Conservation (phyloP, 192 early-diverging fungal genomes). For the Backusella tuberculispora region DNA sequence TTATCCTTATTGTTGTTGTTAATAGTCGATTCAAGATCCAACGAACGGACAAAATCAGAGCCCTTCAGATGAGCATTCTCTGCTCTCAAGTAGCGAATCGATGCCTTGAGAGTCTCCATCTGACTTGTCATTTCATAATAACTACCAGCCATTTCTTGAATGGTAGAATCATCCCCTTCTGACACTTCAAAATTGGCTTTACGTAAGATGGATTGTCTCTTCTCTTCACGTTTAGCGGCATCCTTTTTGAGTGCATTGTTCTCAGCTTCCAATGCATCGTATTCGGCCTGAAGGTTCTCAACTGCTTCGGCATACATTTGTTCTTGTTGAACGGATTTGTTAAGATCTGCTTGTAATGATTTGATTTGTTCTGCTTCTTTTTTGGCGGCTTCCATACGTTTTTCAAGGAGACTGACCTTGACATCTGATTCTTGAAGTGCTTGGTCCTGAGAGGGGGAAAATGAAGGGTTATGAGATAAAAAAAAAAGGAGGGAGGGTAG, state of each 20-base stretch:
- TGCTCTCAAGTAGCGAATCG: slow-evolving; percentile 73
- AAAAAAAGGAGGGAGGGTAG: background rate
- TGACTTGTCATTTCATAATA: slow-evolving; percentile 42
- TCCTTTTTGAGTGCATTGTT: slow-evolving; percentile 56
- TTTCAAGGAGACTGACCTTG: slow-evolving; percentile 84
- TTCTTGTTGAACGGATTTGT: slow-evolving; percentile 62
- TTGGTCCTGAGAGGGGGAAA: slow-evolving; percentile 74
- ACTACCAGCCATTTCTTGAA: slow-evolving; percentile 16
- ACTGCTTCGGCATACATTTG: slow-evolving; percentile 75
- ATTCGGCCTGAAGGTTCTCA: slow-evolving; percentile 67
- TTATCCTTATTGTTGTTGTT: background rate
- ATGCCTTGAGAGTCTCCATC: slow-evolving; percentile 74
- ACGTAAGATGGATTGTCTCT: slow-evolving; percentile 12
- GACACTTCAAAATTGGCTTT: slow-evolving; percentile 25
- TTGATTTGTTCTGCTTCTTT: slow-evolving; percentile 67
- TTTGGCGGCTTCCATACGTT: slow-evolving; percentile 68
- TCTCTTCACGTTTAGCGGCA: slow-evolving; percentile 32
- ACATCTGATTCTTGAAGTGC: slow-evolving; percentile 72
- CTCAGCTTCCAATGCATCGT: slow-evolving; percentile 71
- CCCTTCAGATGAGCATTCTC: slow-evolving; percentile 88
- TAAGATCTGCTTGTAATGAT: slow-evolving; percentile 62
- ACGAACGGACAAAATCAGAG: slow-evolving; percentile 47
- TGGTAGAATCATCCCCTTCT: background rate
- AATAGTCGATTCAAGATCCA: slow-evolving; percentile 32
- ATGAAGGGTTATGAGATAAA: slow-evolving; percentile 52